Evolutionary conservation across 2,329 filamentous ascomycete genomes (phyloP), one percentile per base, ranked within the genome.

Genomic region (Trichoderma polysporum): DNA sequence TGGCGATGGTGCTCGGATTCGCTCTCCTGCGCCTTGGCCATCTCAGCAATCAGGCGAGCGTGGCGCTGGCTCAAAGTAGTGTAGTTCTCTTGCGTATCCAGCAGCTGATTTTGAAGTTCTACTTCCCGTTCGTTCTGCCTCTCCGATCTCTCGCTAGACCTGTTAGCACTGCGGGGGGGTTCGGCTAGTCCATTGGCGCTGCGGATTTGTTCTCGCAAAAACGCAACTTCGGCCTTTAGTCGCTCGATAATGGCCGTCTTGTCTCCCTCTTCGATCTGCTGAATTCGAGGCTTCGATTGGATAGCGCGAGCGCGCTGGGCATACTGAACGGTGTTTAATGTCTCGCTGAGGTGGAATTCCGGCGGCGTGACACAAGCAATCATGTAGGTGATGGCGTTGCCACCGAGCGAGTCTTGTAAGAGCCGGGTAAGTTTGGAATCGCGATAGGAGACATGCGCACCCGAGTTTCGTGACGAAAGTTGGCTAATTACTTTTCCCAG

Each of bases 331-430:
- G 95, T 99, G 77, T 99, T 99, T 67, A 99, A 83, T 0, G 96
- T 98, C 80, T 99, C 95, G 80, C 94, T 98, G 52, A 99, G 83
- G 77, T 99, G 95, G 76, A 99, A 99, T 76, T 97, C 94, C 15
- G 94, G 93, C 0, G 94, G 94, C 1, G 94, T 99, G 33, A 99
- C 94, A 79, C 95, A 99, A 9, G 95, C 95, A 80, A 99, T 95
- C 95, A 99, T 98, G 81, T 98, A 99, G 0, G 95, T 99, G 76
- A 97, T 97, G 39, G 95, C 95, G 76, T 97, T 98, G 4, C 95
- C 95, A 66, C 95, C 95, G 5, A 99, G 85, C 0, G 95, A 99
- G 79, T 99, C 95, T 82, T 99, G 95, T 19, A 99, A 86, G 27
- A 99, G 84, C 68, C 95, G 90, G 12, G 95, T 99, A 72, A 99